Evolutionary conservation across 2,329 filamentous ascomycete genomes (phyloP).

Genomic region (Arthrinium puccinioides): DNA sequence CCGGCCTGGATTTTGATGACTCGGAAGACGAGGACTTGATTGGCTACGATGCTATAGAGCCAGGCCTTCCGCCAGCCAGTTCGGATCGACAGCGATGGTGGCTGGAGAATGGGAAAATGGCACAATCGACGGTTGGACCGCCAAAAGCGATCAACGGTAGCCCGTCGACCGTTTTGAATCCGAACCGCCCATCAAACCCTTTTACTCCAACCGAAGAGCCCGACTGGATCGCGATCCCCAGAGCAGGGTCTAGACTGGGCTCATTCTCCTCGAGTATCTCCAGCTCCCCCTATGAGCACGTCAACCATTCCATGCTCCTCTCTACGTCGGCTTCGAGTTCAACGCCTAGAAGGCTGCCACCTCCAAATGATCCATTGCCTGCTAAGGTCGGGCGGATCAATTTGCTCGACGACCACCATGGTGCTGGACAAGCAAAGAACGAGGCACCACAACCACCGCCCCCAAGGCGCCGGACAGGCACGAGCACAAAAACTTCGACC

Average conservation of each 20-base stretch:
- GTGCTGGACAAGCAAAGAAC: constrained; percentile 15
- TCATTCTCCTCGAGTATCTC: constrained; percentile 47
- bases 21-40: constrained; percentile 76
- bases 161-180: constrained; percentile 59
- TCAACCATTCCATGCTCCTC: constrained; percentile 40
- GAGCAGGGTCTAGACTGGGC: constrained; percentile 44
- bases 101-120: constrained; percentile 64
- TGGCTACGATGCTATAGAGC: constrained; percentile 76
- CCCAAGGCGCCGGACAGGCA: constrained; percentile 19
- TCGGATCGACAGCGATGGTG: constrained; percentile 66
- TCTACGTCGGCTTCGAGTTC: constrained; percentile 38
- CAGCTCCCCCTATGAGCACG: constrained; percentile 52
- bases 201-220: constrained; percentile 67
- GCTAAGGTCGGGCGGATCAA: constrained; percentile 36
- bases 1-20: constrained; percentile 47
- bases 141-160: constrained; percentile 42
- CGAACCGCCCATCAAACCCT: constrained; percentile 70
- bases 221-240: constrained; percentile 71
- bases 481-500: constrained; percentile 10
- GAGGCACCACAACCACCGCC: constrained; percentile 37
- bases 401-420: constrained; percentile 33
- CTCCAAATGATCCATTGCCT: constrained; percentile 42
- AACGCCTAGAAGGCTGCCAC: constrained; percentile 42
- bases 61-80: constrained; percentile 62
- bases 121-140: constrained; percentile 63